Conservation (phyloP, 208 protist genomes). For the Acanthamoeba culbertsoni region DNA sequence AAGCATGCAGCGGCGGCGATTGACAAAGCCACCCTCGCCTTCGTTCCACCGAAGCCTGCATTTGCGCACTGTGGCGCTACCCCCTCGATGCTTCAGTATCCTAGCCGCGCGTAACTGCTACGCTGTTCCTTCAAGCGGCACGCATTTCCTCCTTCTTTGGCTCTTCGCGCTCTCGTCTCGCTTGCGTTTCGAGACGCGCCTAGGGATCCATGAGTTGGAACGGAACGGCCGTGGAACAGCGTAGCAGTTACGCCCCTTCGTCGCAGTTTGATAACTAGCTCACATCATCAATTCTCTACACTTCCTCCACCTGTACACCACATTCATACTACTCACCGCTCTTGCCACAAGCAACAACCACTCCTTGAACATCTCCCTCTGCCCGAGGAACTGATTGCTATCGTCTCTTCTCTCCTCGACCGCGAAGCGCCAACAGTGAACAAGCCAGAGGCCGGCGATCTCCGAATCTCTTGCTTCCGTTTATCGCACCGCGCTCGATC, state of each 20-base stretch:
- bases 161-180: neutral
- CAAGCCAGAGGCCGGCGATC: no score
- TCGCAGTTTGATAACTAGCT: neutral
- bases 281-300: neutral
- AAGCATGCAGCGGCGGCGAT: neutral
- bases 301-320: neutral
- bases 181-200: neutral
- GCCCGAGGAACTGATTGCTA: neutral
- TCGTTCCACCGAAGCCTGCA: neutral
- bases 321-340: neutral
- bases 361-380: neutral
- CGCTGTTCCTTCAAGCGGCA: slow-evolving; percentile 60
- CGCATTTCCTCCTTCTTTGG: no score
- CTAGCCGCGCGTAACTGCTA: slow-evolving; percentile 63
- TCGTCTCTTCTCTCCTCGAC: neutral
- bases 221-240: slow-evolving; percentile 41
- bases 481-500: no score
- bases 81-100: neutral
- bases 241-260: slow-evolving; percentile 56
- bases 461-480: no score
- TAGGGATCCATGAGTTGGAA: neutral
- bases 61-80: neutral
- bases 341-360: neutral
- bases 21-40: neutral
- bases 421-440: no score